Conservation (phyloP, 805 yeast species). For the Lipomyces orientalis region DNA sequence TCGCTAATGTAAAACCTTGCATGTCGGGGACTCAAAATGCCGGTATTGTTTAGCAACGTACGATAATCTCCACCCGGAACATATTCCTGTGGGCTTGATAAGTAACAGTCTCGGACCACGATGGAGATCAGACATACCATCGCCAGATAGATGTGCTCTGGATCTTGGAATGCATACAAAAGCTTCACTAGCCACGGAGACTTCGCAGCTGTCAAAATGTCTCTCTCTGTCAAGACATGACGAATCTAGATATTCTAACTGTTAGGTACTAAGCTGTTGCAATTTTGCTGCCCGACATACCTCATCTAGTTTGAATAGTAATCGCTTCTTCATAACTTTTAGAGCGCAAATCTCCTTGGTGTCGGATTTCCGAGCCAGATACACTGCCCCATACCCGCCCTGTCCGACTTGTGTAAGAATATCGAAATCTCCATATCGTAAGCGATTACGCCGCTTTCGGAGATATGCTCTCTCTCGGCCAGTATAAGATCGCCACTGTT, state of each 20-base stretch:
- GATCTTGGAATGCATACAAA: slow-evolving; percentile 92
- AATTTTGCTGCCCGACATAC: not conserved
- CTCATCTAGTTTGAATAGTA: slow-evolving; percentile 87
- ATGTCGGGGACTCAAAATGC: slow-evolving; percentile 89
- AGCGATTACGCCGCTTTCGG: slow-evolving; percentile 87
- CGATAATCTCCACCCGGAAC: slow-evolving; percentile 99
- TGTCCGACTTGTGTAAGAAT: slow-evolving; percentile 98
- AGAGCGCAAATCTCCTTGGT: slow-evolving; percentile 95
- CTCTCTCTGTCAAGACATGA: slow-evolving; percentile 95
- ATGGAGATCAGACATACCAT: slow-evolving; percentile 54
- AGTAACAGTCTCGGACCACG: not conserved
- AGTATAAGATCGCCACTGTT: slow-evolving; percentile 77
- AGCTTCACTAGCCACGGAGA: slow-evolving; percentile 95
- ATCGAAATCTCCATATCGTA: slow-evolving; percentile 93
- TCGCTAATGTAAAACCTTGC: slow-evolving; percentile 94
- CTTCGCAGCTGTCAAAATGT: slow-evolving; percentile 92
- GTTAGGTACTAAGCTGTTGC: not conserved
- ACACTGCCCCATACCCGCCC: slow-evolving; percentile 99
- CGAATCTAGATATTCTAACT: slow-evolving; percentile 55
- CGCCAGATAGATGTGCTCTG: slow-evolving; percentile 86
- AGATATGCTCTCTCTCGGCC: slow-evolving; percentile 84
- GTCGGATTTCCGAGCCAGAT: slow-evolving; percentile 89
- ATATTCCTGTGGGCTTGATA: slow-evolving; percentile 59
- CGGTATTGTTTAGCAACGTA: slow-evolving; percentile 90
- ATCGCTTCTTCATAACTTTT: slow-evolving; percentile 85